A percentile compares a stretch with the other conserved stretches of the same genome.
These are phyloP conservation scores for Lasiodiplodia sp. DNA, from an alignment of 2,329 filamentous ascomycete species.

Conservation along the genomic window DNA sequence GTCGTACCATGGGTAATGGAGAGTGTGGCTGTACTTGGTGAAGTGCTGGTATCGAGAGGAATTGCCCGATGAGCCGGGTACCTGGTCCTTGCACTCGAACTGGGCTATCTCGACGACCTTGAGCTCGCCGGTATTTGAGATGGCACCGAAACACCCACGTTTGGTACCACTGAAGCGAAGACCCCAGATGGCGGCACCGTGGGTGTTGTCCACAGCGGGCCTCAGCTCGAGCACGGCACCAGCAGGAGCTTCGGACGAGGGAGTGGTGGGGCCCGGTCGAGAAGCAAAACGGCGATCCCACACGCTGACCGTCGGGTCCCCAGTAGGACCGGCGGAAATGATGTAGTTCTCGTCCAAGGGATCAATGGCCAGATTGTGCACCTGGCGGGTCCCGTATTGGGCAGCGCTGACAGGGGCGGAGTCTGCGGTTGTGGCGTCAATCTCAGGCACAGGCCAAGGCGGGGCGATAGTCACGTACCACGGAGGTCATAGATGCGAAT, in stretches of 20 bases:
- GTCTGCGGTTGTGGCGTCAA: constrained; percentile 40
- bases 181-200: constrained; percentile 65
- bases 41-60: constrained; percentile 54
- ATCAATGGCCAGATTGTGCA: constrained; percentile 77
- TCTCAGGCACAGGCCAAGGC: not conserved
- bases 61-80: constrained; percentile 5
- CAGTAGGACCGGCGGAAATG: constrained; percentile 75
- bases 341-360: constrained; percentile 84
- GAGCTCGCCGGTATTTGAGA: constrained; percentile 66
- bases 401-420: constrained; percentile 54
- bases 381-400: constrained; percentile 63
- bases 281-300: constrained; percentile 73
- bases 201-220: constrained; percentile 58
- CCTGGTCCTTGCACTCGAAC: constrained; percentile 47
- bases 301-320: constrained; percentile 76
- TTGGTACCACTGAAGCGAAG: constrained; percentile 66
- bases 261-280: constrained; percentile 39
- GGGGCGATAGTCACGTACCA: constrained; percentile 58
- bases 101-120: constrained; percentile 63
- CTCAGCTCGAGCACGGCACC: constrained; percentile 65
- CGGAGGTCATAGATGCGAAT: constrained; percentile 80
- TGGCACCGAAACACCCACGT: constrained; percentile 64
- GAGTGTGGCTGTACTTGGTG: constrained; percentile 51
- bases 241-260: constrained; percentile 60
- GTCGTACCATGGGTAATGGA: constrained; percentile 56